Evolutionary conservation across 768 basidiomycete species (phyloP).

Genomic region (Tylopilus felleus): DNA sequence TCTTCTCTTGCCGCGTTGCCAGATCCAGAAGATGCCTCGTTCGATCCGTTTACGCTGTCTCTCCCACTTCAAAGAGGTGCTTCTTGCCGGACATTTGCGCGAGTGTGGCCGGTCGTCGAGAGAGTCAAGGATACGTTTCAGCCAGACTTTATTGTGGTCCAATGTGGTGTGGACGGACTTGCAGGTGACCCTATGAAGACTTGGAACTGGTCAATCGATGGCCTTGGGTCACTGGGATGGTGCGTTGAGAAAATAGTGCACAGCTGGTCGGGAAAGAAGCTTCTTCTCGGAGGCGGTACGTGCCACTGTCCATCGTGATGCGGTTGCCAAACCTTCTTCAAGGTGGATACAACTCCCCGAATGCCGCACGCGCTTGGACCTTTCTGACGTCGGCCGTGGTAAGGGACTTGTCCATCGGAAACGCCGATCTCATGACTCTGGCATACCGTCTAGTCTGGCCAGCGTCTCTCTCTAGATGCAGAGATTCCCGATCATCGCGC

Average conservation of each 20-base stretch:
- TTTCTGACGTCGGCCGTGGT: constrained; percentile 76
- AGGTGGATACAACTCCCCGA: constrained; percentile 84
- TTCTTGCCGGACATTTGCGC: constrained; percentile 54
- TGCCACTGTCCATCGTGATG: constrained; percentile 1
- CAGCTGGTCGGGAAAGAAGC: constrained; percentile 55
- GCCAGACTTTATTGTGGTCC: constrained; percentile 78
- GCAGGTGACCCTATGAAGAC: constrained; percentile 77
- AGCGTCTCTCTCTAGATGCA: constrained; percentile 53
- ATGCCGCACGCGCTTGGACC: constrained; percentile 85
- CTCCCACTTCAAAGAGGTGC: constrained; percentile 76
- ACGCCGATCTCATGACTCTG: neutral
- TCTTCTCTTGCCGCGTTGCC: constrained; percentile 52
- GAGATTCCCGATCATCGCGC: constrained; percentile 73
- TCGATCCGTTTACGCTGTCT: constrained; percentile 70
- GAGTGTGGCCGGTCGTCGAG: constrained; percentile 66
- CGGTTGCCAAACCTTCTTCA: constrained; percentile 13
- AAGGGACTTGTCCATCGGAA: constrained; percentile 25
- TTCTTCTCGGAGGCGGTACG: constrained; percentile 76
- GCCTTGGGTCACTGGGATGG: constrained; percentile 67
- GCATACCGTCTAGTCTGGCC: constrained; percentile 43
- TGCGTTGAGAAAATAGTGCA: constrained; percentile 50
- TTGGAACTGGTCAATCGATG: constrained; percentile 67
- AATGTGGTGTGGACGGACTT: constrained; percentile 86
- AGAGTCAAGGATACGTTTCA: constrained; percentile 54
- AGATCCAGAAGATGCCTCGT: constrained; percentile 27